A percentile compares a stretch with the other conserved stretches of the same genome.
Conservation (phyloP, 2,329 filamentous ascomycete species). For the Talaromyces sp. region DNA sequence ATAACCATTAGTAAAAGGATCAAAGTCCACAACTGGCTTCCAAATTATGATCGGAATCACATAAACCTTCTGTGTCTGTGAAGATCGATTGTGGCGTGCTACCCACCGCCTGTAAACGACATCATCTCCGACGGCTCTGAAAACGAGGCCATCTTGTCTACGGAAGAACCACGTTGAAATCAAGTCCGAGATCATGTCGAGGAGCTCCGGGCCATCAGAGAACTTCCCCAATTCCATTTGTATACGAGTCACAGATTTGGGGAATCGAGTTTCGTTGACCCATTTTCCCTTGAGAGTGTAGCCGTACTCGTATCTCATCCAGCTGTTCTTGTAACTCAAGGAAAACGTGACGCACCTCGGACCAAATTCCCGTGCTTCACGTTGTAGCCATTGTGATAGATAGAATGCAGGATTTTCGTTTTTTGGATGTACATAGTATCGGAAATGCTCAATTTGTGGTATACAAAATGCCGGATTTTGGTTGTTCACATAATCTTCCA, state of each 20-base stretch:
- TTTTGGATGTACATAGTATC: neutral
- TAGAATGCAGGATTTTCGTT: neutral
- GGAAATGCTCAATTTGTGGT: neutral
- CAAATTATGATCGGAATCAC: slow-evolving; percentile 32
- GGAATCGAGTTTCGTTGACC: slow-evolving; percentile 32
- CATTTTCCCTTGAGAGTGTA: slow-evolving; percentile 27
- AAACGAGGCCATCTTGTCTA: slow-evolving; percentile 30
- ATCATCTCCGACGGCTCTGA: slow-evolving; percentile 30
- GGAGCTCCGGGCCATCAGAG: slow-evolving; percentile 45
- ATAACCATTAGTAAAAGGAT: neutral
- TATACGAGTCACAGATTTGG: slow-evolving; percentile 37
- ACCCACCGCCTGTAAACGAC: slow-evolving; percentile 38
- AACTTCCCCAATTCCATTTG: slow-evolving; percentile 48
- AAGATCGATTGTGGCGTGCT: neutral
- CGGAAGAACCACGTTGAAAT: slow-evolving; percentile 35
- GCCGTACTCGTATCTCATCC: neutral
- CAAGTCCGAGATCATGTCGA: slow-evolving; percentile 41
- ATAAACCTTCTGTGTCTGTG: neutral
- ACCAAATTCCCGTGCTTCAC: neutral
- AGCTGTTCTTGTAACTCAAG: neutral
- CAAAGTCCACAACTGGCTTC: slow-evolving; percentile 37
- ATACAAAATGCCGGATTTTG: neutral
- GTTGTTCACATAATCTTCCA: neutral
- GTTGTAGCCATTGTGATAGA: neutral
- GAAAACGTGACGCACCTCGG: neutral